A percentile compares a stretch with the other conserved stretches of the same genome.
Evolutionary conservation across 2,329 filamentous ascomycete genomes (phyloP).

Genomic region (Neopestalotiopsis rosae): DNA sequence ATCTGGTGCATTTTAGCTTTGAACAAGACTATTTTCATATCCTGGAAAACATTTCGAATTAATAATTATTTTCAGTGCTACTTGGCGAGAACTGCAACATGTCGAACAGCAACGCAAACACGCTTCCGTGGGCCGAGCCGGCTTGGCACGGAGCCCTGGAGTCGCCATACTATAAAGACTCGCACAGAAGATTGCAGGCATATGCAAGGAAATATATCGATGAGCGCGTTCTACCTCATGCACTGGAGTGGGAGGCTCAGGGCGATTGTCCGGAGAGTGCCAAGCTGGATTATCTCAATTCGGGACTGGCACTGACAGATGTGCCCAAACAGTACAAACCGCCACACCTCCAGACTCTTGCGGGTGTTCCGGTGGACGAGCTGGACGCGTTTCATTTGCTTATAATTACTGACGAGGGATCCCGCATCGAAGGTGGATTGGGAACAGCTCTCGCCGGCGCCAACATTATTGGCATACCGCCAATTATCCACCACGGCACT

Average conservation of each 20-base stretch:
- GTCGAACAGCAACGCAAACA: neutral
- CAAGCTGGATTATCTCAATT: constrained; percentile 37
- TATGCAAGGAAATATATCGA: constrained; percentile 64
- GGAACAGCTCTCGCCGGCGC: constrained; percentile 55
- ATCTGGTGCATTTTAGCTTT: neutral
- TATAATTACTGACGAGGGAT: constrained; percentile 42
- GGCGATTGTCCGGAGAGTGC: constrained; percentile 51
- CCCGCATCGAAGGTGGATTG: constrained; percentile 56
- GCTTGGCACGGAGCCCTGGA: constrained; percentile 28
- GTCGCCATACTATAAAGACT: constrained; percentile 64
- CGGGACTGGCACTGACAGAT: constrained; percentile 38
- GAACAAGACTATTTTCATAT: too few species aligned
- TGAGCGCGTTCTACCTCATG: constrained; percentile 58
- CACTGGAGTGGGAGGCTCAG: constrained; percentile 66
- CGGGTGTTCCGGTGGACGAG: constrained; percentile 40
- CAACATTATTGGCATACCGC: constrained; percentile 52
- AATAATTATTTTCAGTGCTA: neutral
- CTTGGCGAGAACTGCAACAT: neutral
- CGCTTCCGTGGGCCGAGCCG: constrained; percentile 31
- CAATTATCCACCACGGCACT: constrained; percentile 31
- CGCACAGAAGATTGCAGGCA: constrained; percentile 61
- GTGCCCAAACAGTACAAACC: constrained; percentile 42
- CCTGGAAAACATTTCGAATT: too few species aligned
- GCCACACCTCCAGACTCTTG: constrained; percentile 44
- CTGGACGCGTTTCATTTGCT: constrained; percentile 44